Base-by-base conservation (phyloP, 106 monocot genomes). In the Dioscorea dumetorum region DNA sequence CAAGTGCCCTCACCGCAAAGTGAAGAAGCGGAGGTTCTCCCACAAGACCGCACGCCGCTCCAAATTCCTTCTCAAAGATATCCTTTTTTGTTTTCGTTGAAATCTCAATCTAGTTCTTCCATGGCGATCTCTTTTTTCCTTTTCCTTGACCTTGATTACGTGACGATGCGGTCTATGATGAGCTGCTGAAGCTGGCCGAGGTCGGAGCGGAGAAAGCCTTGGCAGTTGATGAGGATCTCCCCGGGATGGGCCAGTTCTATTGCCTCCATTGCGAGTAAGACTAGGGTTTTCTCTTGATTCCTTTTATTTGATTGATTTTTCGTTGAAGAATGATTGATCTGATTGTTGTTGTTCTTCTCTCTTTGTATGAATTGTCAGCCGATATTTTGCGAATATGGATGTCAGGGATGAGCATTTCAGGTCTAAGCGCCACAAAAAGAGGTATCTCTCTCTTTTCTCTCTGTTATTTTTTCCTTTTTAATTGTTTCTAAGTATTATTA, bases 161-260 rank as follows among this genome's bases (percentile, higher is more conserved):
- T 48, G 93, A 93, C 64, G 99, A 99, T 48, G 32, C 59, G 69
- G 99, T 99, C 18, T 93, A 83, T 59, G 20, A 67, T 8, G 99
- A 93, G 78, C 72, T 97, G 8, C 20, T 79, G 70, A 93, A 90
- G 77, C 70, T 78, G 22, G 87, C 81, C 8, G 83, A 91, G 49
- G 79, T 35, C 17, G 67, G 21, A 19, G 76, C 67, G 57, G 23
- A 23, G 51, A 85, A 85, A 15, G 48, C 72, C 12, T 67, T 90
- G 68, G 90, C 99, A 0, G 10, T 75, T 5, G 85, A 99, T 60
- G 93, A 84, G 58, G 93, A 93, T 67, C 87, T 99, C 11, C 93
- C 93, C 4, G 92, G 93, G 48, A 87, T 99, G 93, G 99, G 99
- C 22, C 99, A 99, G 66, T 99, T 99, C 73, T 90, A 99, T 57